Evolutionary conservation across 169 alveolate genomes (phyloP).

Genomic region (Cryptosporidium xiaoi): DNA sequence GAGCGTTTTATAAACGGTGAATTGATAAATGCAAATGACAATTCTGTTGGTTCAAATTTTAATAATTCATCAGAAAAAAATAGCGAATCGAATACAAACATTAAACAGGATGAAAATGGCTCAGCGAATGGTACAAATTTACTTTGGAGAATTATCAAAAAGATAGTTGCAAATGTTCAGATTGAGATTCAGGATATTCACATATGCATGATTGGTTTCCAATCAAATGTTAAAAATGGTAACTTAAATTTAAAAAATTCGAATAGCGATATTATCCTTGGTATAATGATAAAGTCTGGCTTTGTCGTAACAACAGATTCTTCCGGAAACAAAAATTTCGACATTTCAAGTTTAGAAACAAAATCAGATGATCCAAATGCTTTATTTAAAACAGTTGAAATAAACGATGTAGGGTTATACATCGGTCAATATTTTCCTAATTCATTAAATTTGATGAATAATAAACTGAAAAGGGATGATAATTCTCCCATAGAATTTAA

Average conservation of each 20-base stretch:
- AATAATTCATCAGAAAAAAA: neutral
- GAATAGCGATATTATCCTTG: slow-evolving; percentile 58
- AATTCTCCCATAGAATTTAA: neutral
- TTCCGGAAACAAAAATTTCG: slow-evolving; percentile 16
- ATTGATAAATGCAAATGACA: slow-evolving; percentile 18
- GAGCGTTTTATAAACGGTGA: slow-evolving; percentile 62
- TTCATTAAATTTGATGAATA: neutral
- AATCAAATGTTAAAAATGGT: slow-evolving; percentile 24
- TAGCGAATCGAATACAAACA: neutral
- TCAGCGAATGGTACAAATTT: slow-evolving; percentile 51
- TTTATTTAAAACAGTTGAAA: slow-evolving; percentile 45
- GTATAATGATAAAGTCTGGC: slow-evolving; percentile 69
- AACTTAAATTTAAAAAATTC: slow-evolving; percentile 8
- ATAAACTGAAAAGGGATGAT: neutral
- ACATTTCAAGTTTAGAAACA: neutral
- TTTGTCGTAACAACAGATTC: slow-evolving; percentile 49
- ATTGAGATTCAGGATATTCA: slow-evolving; percentile 66
- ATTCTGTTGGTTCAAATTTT: neutral
- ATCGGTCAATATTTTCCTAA: slow-evolving; percentile 72
- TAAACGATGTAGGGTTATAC: slow-evolving; percentile 56
- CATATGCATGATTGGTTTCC: slow-evolving; percentile 67
- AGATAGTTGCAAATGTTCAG: slow-evolving; percentile 68
- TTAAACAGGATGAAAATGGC: neutral
- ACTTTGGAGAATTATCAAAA: slow-evolving; percentile 65
- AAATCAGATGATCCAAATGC: slow-evolving; percentile 51